Conservation (phyloP, 768 basidiomycete species). For the Cubamyces lactineus region DNA sequence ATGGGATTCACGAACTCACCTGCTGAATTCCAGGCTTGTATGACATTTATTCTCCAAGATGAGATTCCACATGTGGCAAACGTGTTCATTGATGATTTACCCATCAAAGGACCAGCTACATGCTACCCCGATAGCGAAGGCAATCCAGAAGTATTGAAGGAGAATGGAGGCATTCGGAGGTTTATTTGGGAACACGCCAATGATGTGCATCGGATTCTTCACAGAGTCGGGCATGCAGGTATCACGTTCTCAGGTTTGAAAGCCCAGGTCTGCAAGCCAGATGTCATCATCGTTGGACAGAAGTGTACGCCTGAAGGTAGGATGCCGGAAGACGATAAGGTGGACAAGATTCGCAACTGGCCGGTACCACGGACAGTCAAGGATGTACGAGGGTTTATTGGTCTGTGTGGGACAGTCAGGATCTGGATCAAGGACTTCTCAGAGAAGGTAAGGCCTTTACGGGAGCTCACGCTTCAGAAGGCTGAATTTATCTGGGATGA, state of each 20-base stretch:
- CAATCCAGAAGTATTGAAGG: conserved; percentile 9
- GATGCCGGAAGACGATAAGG: conserved; percentile 15
- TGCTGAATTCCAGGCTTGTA: conserved; percentile 28
- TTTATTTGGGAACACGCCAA: conserved; percentile 29
- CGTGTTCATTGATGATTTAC: conserved; percentile 30
- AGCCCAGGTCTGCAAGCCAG: not conserved
- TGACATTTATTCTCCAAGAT: conserved; percentile 27
- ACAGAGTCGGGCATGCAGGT: conserved; percentile 20
- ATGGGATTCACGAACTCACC: conserved; percentile 30
- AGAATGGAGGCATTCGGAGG: conserved; percentile 22
- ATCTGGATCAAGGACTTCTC: conserved; percentile 27
- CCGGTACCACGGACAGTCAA: conserved; percentile 7
- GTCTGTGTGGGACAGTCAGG: conserved; percentile 23
- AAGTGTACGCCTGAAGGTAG: conserved; percentile 18
- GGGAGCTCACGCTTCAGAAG: conserved; percentile 26
- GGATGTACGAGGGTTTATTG: conserved; percentile 28
- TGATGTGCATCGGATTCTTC: conserved; percentile 13
- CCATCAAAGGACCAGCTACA: conserved; percentile 27
- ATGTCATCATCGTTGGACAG: conserved; percentile 19
- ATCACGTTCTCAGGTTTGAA: conserved; percentile 22
- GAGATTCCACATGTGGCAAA: conserved; percentile 26
- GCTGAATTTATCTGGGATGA: conserved; percentile 37
- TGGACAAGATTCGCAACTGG: conserved; percentile 23
- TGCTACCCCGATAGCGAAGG: conserved; percentile 16
- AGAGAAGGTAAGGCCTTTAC: conserved; percentile 10